Percentiles rank a stretch among this genome's conserved stretches.
phyloP scores from a whole-genome alignment of 805 yeast species.

The Torulaspora gathmanii region DNA sequence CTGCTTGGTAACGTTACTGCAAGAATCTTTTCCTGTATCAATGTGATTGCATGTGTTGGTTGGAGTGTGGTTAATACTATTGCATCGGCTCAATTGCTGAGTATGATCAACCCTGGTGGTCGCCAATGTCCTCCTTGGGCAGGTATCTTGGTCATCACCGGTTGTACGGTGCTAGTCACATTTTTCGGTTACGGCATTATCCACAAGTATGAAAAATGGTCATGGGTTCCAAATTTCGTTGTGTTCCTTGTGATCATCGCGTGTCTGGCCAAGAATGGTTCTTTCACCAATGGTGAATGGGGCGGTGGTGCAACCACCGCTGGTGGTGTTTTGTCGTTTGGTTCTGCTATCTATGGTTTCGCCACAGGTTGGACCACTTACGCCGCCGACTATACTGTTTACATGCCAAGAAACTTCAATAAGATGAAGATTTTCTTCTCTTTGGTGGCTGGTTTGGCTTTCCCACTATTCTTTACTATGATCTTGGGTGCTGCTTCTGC shows the following conservation, averaged over 20 bases:
- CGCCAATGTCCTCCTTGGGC: constrained; percentile 79
- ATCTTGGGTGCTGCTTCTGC: constrained; percentile 83
- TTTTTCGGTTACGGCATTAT: constrained; percentile 81
- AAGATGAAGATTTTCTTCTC: constrained; percentile 56
- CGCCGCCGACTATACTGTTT: constrained; percentile 87
- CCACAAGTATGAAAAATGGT: constrained; percentile 75
- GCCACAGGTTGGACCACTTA: constrained; percentile 96
- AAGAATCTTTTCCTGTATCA: constrained; percentile 71
- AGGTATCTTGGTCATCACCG: constrained; percentile 68
- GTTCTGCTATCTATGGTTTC: constrained; percentile 78
- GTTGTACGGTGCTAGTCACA: constrained; percentile 67
- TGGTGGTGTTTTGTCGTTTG: constrained; percentile 73
- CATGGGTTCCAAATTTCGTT: constrained; percentile 78
- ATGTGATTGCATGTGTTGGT: constrained; percentile 82
- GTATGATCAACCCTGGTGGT: constrained; percentile 57
- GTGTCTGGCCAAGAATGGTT: constrained; percentile 61
- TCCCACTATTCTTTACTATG: constrained; percentile 68
- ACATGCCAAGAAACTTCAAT: constrained; percentile 65
- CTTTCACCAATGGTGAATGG: constrained; percentile 52
- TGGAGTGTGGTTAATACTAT: constrained; percentile 93
- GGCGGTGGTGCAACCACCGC: constrained; percentile 62
- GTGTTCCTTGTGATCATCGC: constrained; percentile 75
- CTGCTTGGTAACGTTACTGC: constrained; percentile 70
- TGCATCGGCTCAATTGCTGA: constrained; percentile 79
- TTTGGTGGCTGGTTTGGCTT: constrained; percentile 55